phyloP scores from a whole-genome alignment of 495 filamentous ascomycete genomes.

The Penicillium verhagenii region DNA sequence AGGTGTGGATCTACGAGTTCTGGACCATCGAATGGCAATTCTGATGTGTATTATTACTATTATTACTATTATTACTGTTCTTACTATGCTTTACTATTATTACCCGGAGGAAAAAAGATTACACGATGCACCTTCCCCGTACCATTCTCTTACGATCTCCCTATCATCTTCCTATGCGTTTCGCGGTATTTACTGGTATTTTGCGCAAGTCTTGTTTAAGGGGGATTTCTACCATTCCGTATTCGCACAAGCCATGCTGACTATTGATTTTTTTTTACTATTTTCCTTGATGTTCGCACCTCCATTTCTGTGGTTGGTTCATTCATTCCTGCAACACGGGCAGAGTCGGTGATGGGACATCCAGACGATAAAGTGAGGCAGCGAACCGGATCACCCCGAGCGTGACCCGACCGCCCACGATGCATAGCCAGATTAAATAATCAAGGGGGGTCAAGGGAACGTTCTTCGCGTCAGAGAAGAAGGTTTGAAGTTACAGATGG shows the following conservation, averaged over 20 bases:
- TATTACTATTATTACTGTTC: too few species aligned
- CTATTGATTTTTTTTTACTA: too few species aligned
- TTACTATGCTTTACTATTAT: too few species aligned
- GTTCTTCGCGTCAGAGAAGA: not conserved
- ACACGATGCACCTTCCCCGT: too few species aligned
- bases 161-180: too few species aligned
- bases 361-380: conserved; percentile 42
- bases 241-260: not conserved
- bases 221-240: too few species aligned
- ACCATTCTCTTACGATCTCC: too few species aligned
- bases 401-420: conserved; percentile 14
- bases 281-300: not conserved
- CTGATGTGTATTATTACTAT: not conserved
- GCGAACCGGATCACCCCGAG: conserved; percentile 44
- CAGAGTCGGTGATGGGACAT: conserved; percentile 12
- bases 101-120: too few species aligned
- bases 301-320: not conserved
- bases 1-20: not conserved
- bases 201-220: too few species aligned
- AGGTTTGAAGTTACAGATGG: not conserved
- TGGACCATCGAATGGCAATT: not conserved
- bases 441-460: not conserved
- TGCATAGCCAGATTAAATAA: conserved; percentile 1
- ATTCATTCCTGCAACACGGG: not conserved
- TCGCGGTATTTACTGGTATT: too few species aligned